phyloP scores from a whole-genome alignment of 1,284 basidiomycete species.

The Kalmanozyma brasiliensis region DNA sequence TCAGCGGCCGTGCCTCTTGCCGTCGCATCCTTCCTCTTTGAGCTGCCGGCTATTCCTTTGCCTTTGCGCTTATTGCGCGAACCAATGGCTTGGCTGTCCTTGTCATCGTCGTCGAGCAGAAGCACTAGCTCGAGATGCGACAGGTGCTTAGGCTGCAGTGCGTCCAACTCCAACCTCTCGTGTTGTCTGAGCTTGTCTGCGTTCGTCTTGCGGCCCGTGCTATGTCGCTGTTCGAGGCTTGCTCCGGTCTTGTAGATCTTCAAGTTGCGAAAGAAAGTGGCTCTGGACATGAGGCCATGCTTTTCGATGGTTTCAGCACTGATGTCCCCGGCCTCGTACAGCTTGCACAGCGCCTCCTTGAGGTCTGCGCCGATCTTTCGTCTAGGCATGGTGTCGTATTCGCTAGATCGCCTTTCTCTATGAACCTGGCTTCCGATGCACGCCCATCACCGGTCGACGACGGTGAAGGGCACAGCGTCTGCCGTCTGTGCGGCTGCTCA shows the following conservation, averaged over 20 bases:
- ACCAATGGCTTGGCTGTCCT: neutral
- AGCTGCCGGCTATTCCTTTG: slow-evolving; percentile 6
- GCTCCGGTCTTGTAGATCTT: slow-evolving; percentile 50
- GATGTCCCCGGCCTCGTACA: slow-evolving; percentile 51
- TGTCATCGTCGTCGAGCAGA: slow-evolving; percentile 32
- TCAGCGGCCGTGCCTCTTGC: slow-evolving; percentile 5
- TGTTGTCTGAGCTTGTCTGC: slow-evolving; percentile 50
- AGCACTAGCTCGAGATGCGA: slow-evolving; percentile 32
- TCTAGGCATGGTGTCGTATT: slow-evolving; percentile 29
- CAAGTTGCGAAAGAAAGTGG: slow-evolving; percentile 49
- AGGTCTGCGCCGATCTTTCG: slow-evolving; percentile 54
- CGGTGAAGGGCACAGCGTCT: no score
- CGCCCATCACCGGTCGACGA: no score
- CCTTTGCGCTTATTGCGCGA: slow-evolving; percentile 17
- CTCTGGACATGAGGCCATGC: slow-evolving; percentile 50
- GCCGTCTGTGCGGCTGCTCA: no score
- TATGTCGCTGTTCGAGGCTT: slow-evolving; percentile 48
- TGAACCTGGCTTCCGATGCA: no score
- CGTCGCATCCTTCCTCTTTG: slow-evolving; percentile 16
- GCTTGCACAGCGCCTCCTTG: slow-evolving; percentile 52
- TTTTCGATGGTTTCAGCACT: slow-evolving; percentile 50
- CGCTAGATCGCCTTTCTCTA: no score
- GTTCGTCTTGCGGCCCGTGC: slow-evolving; percentile 50
- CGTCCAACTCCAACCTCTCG: slow-evolving; percentile 37
- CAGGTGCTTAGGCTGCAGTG: slow-evolving; percentile 26